phyloP scores from a whole-genome alignment of 2,329 filamentous ascomycete genomes.

The Pestalotiopsis fici region DNA sequence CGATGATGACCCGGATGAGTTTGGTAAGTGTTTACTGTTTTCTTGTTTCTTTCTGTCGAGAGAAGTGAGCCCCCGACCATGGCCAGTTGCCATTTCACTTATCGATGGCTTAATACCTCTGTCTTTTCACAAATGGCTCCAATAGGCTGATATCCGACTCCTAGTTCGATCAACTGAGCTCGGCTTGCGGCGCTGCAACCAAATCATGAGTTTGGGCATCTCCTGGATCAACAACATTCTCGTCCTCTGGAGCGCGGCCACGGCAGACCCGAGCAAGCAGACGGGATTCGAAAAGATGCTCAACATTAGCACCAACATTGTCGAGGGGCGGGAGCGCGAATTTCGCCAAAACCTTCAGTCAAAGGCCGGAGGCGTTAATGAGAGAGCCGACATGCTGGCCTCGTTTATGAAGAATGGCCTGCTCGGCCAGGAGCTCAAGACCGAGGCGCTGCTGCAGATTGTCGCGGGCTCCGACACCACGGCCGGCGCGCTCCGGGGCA shows the following conservation, averaged over 20 bases:
- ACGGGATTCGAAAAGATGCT: slow-evolving; percentile 19
- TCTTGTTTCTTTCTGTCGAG: not conserved
- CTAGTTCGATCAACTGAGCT: slow-evolving; percentile 24
- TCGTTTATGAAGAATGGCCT: slow-evolving; percentile 45
- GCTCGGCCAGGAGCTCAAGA: slow-evolving; percentile 40
- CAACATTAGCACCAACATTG: slow-evolving; percentile 18
- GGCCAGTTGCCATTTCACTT: not conserved
- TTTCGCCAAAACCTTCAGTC: not conserved
- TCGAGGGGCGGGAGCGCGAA: slow-evolving; percentile 24
- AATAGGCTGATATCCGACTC: slow-evolving; percentile 15
- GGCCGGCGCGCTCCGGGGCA: slow-evolving; percentile 48
- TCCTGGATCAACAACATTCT: not conserved
- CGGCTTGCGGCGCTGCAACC: slow-evolving; percentile 27
- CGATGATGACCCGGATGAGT: slow-evolving; percentile 43
- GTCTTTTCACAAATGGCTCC: too few species aligned
- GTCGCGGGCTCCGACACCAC: slow-evolving; percentile 48
- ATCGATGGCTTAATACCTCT: too few species aligned
- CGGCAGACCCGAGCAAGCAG: not conserved
- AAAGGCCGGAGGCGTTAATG: slow-evolving; percentile 18
- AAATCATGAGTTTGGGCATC: not conserved
- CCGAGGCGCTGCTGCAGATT: slow-evolving; percentile 31
- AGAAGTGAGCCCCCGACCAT: not conserved
- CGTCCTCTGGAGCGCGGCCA: not conserved
- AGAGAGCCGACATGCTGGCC: not conserved
- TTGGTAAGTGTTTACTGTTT: slow-evolving; percentile 37